Base-by-base conservation (phyloP, 495 filamentous ascomycete species). In the Aspergillus carlsbadensis region DNA sequence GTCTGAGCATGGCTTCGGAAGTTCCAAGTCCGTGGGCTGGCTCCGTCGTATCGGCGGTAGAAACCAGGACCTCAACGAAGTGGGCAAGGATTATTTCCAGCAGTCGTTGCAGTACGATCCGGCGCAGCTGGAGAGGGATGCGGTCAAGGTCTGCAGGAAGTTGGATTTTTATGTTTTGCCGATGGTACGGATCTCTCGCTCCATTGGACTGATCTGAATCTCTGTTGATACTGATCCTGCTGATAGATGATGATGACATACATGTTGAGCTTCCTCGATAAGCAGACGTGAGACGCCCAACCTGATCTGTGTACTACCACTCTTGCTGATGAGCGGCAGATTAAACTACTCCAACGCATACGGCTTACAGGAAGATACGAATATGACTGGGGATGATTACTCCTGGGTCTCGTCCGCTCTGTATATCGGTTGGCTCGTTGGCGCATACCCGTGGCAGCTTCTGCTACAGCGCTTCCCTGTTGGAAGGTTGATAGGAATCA, bases 371-470 rank as follows among this genome's bases (percentile, higher is more conserved):
- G 46, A 42, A 24, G 66, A 67, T 46, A 67, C 63, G 18, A 56
- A 67, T n/a, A 65, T 68, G 64, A 59, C 42, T 10, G 67, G 67
- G 6, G 54, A 71, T 15, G 42, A 71, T 26, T 69, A 70, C 46
- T 68, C 65, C 13, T 71, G 69, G 67, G 65, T 69, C 40, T 59
- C 61, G 18, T 68, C 65, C 13, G 67, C 65, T 5, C 52, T 68
- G 15, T 71, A 68, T 39, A 66, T 70, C 34, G 68, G 68, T 24
- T 71, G 66, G 62, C 58, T 69, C 20, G 61, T 61, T 18, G 66
- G 64, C 26, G 66, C 66, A 3, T 71, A 64, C 56, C 66, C 68
- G 13, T 69, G 66, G 66, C 64, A 69, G n/a, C 13, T 71, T 17
- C 39, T 69, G 11, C 26, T 71, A 36, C 68, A 71, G 37, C 61